Evolutionary conservation across 805 yeast species (phyloP).

Genomic region (Pichia membranifaciens): DNA sequence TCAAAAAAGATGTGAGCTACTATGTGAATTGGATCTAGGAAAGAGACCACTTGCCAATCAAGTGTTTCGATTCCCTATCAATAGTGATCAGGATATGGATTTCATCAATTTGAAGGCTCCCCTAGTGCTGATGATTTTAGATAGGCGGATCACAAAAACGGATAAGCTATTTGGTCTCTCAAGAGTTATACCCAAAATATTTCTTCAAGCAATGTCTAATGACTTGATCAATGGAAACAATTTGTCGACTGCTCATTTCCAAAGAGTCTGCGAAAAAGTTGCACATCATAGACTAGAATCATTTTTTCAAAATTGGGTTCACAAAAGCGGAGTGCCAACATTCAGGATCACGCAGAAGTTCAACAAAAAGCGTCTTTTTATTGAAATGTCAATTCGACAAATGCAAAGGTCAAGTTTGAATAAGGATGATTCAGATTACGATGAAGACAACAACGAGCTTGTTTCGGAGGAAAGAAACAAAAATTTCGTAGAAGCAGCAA

Average conservation of each 20-base stretch:
- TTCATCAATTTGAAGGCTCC: slow-evolving; percentile 82
- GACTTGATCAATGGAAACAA: slow-evolving; percentile 73
- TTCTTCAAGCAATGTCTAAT: slow-evolving; percentile 92
- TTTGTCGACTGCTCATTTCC: slow-evolving; percentile 78
- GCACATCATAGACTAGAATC: slow-evolving; percentile 75
- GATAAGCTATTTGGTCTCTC: slow-evolving; percentile 90
- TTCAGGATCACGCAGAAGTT: slow-evolving; percentile 86
- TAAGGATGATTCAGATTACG: slow-evolving; percentile 19
- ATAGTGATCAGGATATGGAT: slow-evolving; percentile 48
- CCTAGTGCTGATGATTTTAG: slow-evolving; percentile 73
- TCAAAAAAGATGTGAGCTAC: slow-evolving; percentile 54
- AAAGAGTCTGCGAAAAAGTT: slow-evolving; percentile 90
- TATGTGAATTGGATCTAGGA: slow-evolving; percentile 71
- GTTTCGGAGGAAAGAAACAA: slow-evolving; percentile 4
- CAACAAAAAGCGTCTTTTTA: slow-evolving; percentile 87
- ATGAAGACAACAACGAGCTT: not conserved
- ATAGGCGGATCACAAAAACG: slow-evolving; percentile 90
- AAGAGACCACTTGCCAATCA: slow-evolving; percentile 79
- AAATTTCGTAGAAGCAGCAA: slow-evolving; percentile 41
- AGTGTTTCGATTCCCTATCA: slow-evolving; percentile 57
- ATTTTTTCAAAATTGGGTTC: slow-evolving; percentile 92
- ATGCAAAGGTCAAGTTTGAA: slow-evolving; percentile 56
- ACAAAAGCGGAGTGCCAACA: slow-evolving; percentile 81
- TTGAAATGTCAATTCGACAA: slow-evolving; percentile 92
- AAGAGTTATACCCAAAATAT: slow-evolving; percentile 85